phyloP scores from a whole-genome alignment of 768 basidiomycete genomes.

The Trametes coccinea region DNA sequence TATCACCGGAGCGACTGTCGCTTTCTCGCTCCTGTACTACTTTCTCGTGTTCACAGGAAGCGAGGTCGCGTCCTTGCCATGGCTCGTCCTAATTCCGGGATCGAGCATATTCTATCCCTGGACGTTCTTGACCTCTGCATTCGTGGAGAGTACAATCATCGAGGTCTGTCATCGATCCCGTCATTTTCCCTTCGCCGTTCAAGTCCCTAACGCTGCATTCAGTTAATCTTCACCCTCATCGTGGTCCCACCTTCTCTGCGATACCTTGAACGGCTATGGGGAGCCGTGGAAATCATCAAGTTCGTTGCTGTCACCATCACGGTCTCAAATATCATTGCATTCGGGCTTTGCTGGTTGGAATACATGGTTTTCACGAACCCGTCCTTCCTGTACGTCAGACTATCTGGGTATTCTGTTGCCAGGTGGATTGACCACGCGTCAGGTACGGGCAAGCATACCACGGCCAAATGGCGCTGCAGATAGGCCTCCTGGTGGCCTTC shows the following conservation, averaged over 20 bases:
- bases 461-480: conserved; percentile 91
- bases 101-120: conserved; percentile 84
- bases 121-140: conserved; percentile 87
- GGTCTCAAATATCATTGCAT: conserved; percentile 84
- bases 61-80: conserved; percentile 48
- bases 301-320: conserved; percentile 81
- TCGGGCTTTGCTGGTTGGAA: conserved; percentile 88
- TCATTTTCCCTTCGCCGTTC: not conserved
- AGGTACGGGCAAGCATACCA: conserved; percentile 91
- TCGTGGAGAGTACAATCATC: conserved; percentile 80
- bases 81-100: conserved; percentile 81
- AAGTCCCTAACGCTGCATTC: conserved; percentile 10
- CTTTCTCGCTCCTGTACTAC: conserved; percentile 58
- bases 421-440: not conserved
- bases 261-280: conserved; percentile 96
- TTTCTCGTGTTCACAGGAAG: conserved; percentile 61
- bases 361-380: conserved; percentile 67
- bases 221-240: conserved; percentile 79
- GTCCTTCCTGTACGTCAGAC: conserved; percentile 71
- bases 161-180: conserved; percentile 59
- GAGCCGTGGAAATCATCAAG: conserved; percentile 78
- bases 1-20: conserved; percentile 63
- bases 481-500: conserved; percentile 89
- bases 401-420: conserved; percentile 3
- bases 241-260: conserved; percentile 80